A percentile compares a stretch with the other conserved stretches of the same genome.
Evolutionary conservation across 202 grass and related monocot genomes (phyloP).

Genomic region (Carex sylvatica): DNA sequence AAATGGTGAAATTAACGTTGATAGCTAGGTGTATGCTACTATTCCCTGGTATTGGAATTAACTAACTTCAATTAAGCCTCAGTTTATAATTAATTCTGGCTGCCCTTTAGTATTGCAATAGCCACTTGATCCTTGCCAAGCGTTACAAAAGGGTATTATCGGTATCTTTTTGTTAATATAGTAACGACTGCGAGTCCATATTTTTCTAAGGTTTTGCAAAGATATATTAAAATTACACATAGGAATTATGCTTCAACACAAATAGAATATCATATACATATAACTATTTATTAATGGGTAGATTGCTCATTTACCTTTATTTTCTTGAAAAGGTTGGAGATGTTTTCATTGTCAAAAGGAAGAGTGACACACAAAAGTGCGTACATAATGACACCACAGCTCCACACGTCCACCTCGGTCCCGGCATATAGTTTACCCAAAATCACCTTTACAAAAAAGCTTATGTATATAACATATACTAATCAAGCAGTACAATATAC

Average conservation of each 20-base stretch:
- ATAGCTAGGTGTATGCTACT: not conserved
- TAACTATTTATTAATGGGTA: not conserved
- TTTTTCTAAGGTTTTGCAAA: not conserved
- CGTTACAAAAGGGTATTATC: not conserved
- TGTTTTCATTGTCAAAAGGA: slow-evolving; percentile 97
- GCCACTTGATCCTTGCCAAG: not conserved
- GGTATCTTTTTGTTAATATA: not conserved
- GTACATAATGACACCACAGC: slow-evolving; percentile 94
- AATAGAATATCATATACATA: not conserved
- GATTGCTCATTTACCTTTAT: slow-evolving; percentile 56
- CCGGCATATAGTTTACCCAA: slow-evolving; percentile 95
- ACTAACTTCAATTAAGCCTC: not conserved
- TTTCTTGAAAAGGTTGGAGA: slow-evolving; percentile 97
- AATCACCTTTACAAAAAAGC: slow-evolving; percentile 66
- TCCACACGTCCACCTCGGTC: slow-evolving; percentile 96
- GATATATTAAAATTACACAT: not conserved
- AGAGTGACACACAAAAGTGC: slow-evolving; percentile 95
- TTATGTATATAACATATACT: not conserved
- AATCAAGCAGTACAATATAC: not conserved
- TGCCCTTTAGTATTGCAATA: not conserved
- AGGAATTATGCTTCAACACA: not conserved
- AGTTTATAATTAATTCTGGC: not conserved
- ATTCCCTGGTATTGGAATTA: not conserved
- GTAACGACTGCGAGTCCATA: not conserved
- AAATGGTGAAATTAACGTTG: not conserved